A percentile compares a stretch with the other conserved stretches of the same genome.
Conservation (phyloP, 352 stramenopile genomes). For the Lagenidium sp. region DNA sequence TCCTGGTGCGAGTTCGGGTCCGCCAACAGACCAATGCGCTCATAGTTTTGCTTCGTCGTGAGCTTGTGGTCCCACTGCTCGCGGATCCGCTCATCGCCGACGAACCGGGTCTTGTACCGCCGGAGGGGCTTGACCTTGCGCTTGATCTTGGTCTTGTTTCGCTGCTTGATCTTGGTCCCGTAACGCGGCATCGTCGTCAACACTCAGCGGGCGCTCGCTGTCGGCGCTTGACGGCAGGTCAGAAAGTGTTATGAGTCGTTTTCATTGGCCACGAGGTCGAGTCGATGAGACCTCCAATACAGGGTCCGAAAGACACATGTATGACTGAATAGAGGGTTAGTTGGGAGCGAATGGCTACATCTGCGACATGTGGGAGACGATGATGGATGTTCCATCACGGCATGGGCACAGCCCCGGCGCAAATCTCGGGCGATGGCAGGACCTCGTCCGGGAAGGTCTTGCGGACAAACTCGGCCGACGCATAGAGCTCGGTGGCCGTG, state of each 20-base stretch:
- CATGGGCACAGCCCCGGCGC: too few relatives aligned
- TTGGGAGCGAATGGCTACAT: too few relatives aligned
- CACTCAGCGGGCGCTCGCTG: too few relatives aligned
- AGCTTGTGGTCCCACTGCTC: slow-evolving; percentile 70
- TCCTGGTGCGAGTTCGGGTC: slow-evolving; percentile 54
- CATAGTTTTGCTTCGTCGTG: slow-evolving; percentile 79
- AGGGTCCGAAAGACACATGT: too few relatives aligned
- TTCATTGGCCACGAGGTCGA: too few relatives aligned
- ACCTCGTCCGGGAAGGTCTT: slow-evolving; percentile 50
- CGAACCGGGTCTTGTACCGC: slow-evolving; percentile 68
- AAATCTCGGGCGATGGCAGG: slow-evolving; percentile 37
- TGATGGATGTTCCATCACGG: too few relatives aligned
- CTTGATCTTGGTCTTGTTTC: slow-evolving; percentile 51
- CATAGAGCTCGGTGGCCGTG: slow-evolving; percentile 27
- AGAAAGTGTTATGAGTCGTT: too few relatives aligned
- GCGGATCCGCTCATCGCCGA: slow-evolving; percentile 62
- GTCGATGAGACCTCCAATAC: too few relatives aligned
- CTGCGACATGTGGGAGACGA: too few relatives aligned
- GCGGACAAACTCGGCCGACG: slow-evolving; percentile 43
- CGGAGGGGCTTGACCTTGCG: slow-evolving; percentile 65
- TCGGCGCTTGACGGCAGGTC: too few relatives aligned
- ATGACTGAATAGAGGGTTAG: too few relatives aligned
- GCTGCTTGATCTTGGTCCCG: slow-evolving; percentile 54
- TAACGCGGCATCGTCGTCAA: slow-evolving; percentile 31
- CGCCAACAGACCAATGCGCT: slow-evolving; percentile 48